Evolutionary conservation across 2,329 filamentous ascomycete species (phyloP), one percentile per base, ranked within the genome.

Genomic region (Apiospora pterosperma): DNA sequence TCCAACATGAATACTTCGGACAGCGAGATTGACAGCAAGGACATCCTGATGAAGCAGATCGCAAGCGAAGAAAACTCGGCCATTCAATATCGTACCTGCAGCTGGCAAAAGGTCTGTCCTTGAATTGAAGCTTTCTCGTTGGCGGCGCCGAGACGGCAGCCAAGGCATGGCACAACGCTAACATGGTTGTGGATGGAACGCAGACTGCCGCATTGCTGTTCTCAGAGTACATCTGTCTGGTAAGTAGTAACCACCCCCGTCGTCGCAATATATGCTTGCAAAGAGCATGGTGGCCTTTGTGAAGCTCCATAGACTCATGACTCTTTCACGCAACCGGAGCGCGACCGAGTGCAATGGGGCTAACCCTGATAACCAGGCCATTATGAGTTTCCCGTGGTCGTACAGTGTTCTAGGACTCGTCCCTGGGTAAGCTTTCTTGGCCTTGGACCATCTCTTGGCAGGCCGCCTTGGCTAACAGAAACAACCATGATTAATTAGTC

Each of bases 341-440:
- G 16, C 48, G 19, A 10, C 16, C 48, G 48, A 34, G 28, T 19
- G 39, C 61, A 34, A 4, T 11, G 63, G 41, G 19, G 14, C 34
- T 52, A 61, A 59, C 39, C 4, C 42, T 36, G 41, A 34, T 8
- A 6, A 58, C 34, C 65, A 80, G 76, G 83, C 87, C 65, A 97
- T 97, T 75, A 97, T 97, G 93, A 96, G 92, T 61, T 97, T 97
- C 71, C 94, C 94, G 0, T 97, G 92, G 85, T 97, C 93, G 0
- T 97, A 97, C 78, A 92, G 92, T 52, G 81, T 95, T 34, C 85
- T 97, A 8, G 94, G 94, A 8, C 84, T 97, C 19, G 92, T 97
- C 0, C 93, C 94, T 0, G 93, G 92, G 78, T 80, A 72, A 72
- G 73, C 65, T 69, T 65, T 65, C 67, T 67, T 69, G 61, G 44